Percentiles rank a stretch among this genome's conserved stretches.
Conservation (phyloP, 1,284 basidiomycete species). For the Pyrrhoderma noxium region DNA sequence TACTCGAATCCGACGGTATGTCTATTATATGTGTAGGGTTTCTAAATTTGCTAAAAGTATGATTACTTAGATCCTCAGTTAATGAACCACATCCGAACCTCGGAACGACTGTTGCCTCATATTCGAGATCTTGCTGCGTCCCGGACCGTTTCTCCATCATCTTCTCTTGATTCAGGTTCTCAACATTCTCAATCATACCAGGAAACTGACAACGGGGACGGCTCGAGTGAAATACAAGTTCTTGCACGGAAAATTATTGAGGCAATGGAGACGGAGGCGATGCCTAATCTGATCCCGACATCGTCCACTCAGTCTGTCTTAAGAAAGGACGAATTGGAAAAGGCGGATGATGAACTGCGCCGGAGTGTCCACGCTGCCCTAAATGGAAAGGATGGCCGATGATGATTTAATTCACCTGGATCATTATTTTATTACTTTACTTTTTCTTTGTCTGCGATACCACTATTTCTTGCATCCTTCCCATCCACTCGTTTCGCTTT, state of each 20-base stretch:
- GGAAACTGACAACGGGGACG: slow-evolving; percentile 76
- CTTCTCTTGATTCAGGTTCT: slow-evolving; percentile 62
- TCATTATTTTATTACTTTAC: not conserved
- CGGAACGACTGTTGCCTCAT: slow-evolving; percentile 73
- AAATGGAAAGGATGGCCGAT: slow-evolving; percentile 18
- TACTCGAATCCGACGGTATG: slow-evolving; percentile 88
- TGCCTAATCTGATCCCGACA: slow-evolving; percentile 25
- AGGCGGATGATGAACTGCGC: slow-evolving; percentile 64
- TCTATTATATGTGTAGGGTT: not conserved
- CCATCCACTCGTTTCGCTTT: slow-evolving; percentile 10
- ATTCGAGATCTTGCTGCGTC: slow-evolving; percentile 77
- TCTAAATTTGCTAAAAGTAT: not conserved
- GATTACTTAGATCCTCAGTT: slow-evolving; percentile 67
- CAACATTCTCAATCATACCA: slow-evolving; percentile 68
- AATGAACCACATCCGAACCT: slow-evolving; percentile 82
- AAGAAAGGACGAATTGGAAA: slow-evolving; percentile 47
- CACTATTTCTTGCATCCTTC: not conserved
- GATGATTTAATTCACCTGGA: slow-evolving; percentile 1
- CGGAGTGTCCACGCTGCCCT: slow-evolving; percentile 76
- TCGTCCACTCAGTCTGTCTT: slow-evolving; percentile 50
- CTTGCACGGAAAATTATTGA: slow-evolving; percentile 82
- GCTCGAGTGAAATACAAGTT: slow-evolving; percentile 81
- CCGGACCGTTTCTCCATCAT: slow-evolving; percentile 62
- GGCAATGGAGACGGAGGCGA: slow-evolving; percentile 69
- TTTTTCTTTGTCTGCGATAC: slow-evolving; percentile 3